Evolutionary conservation across 164 flowering plant species (phyloP).

Genomic region (Dillenia suffruticosa): DNA sequence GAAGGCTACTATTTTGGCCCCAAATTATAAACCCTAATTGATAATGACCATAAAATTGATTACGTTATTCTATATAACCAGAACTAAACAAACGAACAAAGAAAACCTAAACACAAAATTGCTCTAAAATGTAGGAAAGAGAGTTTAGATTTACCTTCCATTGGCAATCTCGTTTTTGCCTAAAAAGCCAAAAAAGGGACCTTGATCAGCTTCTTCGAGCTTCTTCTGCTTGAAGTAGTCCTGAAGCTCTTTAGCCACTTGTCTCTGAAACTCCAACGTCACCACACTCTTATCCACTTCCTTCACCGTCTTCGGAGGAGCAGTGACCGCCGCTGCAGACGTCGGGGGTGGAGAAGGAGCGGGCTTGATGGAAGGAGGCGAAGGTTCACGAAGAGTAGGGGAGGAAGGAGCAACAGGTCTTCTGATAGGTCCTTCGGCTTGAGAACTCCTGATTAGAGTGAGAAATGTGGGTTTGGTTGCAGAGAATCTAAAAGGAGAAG

Average conservation of each 20-base stretch:
- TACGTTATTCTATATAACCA: too few species aligned
- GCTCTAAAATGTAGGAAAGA: background rate
- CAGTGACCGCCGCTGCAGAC: constrained; percentile 10
- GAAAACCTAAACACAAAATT: background rate
- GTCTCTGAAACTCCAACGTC: constrained; percentile 90
- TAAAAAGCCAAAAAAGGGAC: constrained; percentile 89
- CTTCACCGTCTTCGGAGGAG: constrained; percentile 20
- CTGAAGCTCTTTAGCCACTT: constrained; percentile 90
- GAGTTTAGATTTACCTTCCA: constrained; percentile 60
- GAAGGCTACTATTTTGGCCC: too few species aligned
- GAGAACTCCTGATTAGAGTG: constrained; percentile 51
- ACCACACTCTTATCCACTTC: constrained; percentile 30
- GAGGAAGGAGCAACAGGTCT: constrained; percentile 64
- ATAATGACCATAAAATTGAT: too few species aligned
- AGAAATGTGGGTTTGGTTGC: constrained; percentile 22
- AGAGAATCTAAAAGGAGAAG: constrained; percentile 34
- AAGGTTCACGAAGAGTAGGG: constrained; percentile 40
- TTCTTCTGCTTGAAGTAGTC: constrained; percentile 89
- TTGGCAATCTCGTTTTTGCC: constrained; percentile 83
- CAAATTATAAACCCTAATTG: too few species aligned
- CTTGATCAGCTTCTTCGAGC: constrained; percentile 73
- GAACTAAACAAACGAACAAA: too few species aligned
- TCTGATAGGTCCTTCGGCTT: constrained; percentile 81
- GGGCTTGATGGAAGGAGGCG: constrained; percentile 33
- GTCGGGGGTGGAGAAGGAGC: constrained; percentile 29